These are phyloP conservation scores for Litsea cubeba DNA, from an alignment of 164 flowering plant genomes.

Conservation along the genomic window DNA sequence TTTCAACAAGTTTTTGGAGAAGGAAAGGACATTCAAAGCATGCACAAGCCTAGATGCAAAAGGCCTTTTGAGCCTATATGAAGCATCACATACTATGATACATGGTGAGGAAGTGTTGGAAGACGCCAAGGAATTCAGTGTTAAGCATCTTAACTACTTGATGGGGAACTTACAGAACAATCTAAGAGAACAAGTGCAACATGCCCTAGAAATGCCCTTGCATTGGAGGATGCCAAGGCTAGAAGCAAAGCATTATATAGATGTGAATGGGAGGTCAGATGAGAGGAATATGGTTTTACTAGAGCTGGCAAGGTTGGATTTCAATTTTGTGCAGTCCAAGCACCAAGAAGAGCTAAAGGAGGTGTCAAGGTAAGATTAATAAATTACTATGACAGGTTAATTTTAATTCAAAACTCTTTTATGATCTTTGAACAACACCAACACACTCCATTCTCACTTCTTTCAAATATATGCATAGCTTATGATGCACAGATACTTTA, in stretches of 20 bases:
- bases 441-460: too few relatives aligned
- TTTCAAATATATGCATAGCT: too few relatives aligned
- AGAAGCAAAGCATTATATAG: constrained; percentile 31
- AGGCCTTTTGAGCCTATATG: constrained; percentile 32
- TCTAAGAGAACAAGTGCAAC: constrained; percentile 13
- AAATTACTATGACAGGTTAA: neutral
- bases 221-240: constrained; percentile 32
- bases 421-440: too few relatives aligned
- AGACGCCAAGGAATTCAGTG: constrained; percentile 15
- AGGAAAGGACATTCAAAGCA: constrained; percentile 7
- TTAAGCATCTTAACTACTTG: neutral
- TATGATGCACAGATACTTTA: too few relatives aligned
- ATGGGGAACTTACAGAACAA: constrained; percentile 5
- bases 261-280: constrained; percentile 9
- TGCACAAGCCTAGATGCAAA: constrained; percentile 8
- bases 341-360: constrained; percentile 30
- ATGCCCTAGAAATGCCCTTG: constrained; percentile 31
- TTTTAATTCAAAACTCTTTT: too few relatives aligned
- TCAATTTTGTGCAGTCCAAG: constrained; percentile 36
- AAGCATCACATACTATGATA: constrained; percentile 30
- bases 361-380: constrained; percentile 23
- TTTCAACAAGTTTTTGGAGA: neutral
- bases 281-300: constrained; percentile 15
- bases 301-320: constrained; percentile 38
- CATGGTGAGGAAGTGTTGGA: constrained; percentile 28